Evolutionary conservation across 2,329 filamentous ascomycete genomes (phyloP).

Genomic region (Trichoderma semiorbis): DNA sequence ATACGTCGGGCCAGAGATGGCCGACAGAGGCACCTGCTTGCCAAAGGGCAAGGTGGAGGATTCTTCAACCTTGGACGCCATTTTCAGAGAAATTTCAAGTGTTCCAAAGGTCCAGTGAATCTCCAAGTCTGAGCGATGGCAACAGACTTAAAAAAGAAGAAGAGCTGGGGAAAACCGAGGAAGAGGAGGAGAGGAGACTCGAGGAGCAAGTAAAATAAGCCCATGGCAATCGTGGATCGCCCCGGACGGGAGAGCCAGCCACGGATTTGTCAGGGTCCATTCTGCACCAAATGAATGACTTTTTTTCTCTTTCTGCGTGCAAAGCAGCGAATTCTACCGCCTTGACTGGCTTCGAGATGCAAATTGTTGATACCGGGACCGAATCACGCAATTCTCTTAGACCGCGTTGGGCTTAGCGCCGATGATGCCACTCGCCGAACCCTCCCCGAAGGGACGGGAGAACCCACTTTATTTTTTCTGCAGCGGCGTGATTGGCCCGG

Average conservation of each 20-base stretch:
- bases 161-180: not conserved
- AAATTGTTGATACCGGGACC: slow-evolving; percentile 37
- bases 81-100: not conserved
- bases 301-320: not conserved
- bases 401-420: slow-evolving; percentile 31
- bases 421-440: slow-evolving; percentile 26
- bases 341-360: slow-evolving; percentile 11
- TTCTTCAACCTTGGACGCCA: slow-evolving; percentile 14
- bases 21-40: slow-evolving; percentile 50
- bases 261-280: slow-evolving; percentile 27
- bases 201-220: slow-evolving; percentile 12
- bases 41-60: slow-evolving; percentile 57
- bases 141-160: not conserved
- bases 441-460: slow-evolving; percentile 18
- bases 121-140: not conserved
- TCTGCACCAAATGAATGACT: slow-evolving; percentile 17
- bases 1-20: slow-evolving; percentile 84
- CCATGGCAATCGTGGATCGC: slow-evolving; percentile 9
- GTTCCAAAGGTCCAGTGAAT: not conserved
- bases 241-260: slow-evolving; percentile 26
- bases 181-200: slow-evolving; percentile 8
- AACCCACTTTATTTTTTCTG: slow-evolving; percentile 38
- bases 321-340: slow-evolving; percentile 16
- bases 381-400: slow-evolving; percentile 41
- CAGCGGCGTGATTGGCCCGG: slow-evolving; percentile 13